Base-by-base conservation (phyloP, 1,139 yeast genomes). In the Tardiomyces digboiensis region DNA sequence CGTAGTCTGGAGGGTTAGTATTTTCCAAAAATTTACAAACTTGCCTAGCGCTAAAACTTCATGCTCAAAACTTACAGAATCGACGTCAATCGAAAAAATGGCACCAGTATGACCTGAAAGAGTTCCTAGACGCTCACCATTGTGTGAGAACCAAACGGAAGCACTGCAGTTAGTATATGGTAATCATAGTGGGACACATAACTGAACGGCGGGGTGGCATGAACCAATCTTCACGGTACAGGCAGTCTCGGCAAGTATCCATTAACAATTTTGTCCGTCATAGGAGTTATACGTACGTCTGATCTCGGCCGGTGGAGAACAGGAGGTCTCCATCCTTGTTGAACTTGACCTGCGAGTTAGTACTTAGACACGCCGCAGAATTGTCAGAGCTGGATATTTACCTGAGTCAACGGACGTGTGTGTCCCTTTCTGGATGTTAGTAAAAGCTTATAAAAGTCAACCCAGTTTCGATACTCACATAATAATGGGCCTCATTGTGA, bases 51-150 rank as follows among this genome's bases (percentile, higher is more conserved):
- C n/a, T n/a, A n/a, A n/a, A n/a, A n/a, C n/a, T 7, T 22, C 26
- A 12, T 22, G 26, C 10, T 12, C 14, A 5, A 26, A 13, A 26
- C 33, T n/a, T 26, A 26, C 33, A 29, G 75, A 71, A 63, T 86
- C 94, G 44, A 88, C 83, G 61, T 91, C 97, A 52, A 91, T 82
- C 37, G 96, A 82, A 94, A 95, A 88, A 59, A 91, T 82, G 49
- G 97, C 86, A 80, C 98, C 98, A 52, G 75, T 75, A 65, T 91
- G 98, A 16, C 88, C 88, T 49, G 77, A 80, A 55, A 87, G 78
- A 47, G 99, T 91, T 43, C 98, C 99, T 49, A 93, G 69, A 67
- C 98, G 80, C 69, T 93, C 98, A 57, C 99, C 99, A 63, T 89
- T 91, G 53, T 85, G 82, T 21, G 97, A 78, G 66, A 77, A 91